Base-by-base conservation (phyloP, 225 moss, liverwort and hornwort species). In the Pseudisothecium myosuroides region DNA sequence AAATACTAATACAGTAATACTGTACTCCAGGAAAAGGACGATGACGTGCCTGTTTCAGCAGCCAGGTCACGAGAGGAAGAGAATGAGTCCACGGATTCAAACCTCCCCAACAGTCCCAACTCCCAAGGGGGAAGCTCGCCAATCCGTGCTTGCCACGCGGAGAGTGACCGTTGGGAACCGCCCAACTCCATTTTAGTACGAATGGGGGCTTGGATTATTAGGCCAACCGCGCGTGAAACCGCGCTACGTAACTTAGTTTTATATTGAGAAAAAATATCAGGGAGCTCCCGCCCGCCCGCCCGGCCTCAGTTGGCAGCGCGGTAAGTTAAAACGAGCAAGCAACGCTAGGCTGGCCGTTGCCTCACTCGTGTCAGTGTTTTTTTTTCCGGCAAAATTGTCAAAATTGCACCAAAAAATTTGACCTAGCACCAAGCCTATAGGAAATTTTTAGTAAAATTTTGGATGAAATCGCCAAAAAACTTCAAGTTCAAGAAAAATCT, bases 61-160 rank as follows among this genome's bases (percentile, higher is more conserved):
- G 81, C 54, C 68, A 86, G 4, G 12, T 74, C 88, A 80, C 32
- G 34, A 34, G 9, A 13, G 14, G 28, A 16, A 63, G 63, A 64
- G 91, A 91, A 87, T 4, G 19, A 65, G 87, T 89, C 91, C 87
- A 91, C 62, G 7, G 3, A 34, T 91, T 87, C 80, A 87, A 89
- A 83, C 39, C 32, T 55, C 24, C 24, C 10, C 43, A 49, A 73
- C 19, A 31, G 31, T 28, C 47, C 74, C 74, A 8, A 12, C n/a
- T n/a, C n/a, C n/a, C n/a, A n/a, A n/a, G n/a, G n/a, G 18, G 18
- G 16, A 9, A 73, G 49, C 80, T 76, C 54, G 77, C 68, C 82
- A 82, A 82, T 88, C 91, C 62, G 82, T 63, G 83, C 91, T 68
- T 59, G 68, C 69, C 75, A 60, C 61, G 37, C 36, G 18, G 49